Evolutionary conservation across 2,329 filamentous ascomycete species (phyloP).

Genomic region (Colletotrichum zoysiae): DNA sequence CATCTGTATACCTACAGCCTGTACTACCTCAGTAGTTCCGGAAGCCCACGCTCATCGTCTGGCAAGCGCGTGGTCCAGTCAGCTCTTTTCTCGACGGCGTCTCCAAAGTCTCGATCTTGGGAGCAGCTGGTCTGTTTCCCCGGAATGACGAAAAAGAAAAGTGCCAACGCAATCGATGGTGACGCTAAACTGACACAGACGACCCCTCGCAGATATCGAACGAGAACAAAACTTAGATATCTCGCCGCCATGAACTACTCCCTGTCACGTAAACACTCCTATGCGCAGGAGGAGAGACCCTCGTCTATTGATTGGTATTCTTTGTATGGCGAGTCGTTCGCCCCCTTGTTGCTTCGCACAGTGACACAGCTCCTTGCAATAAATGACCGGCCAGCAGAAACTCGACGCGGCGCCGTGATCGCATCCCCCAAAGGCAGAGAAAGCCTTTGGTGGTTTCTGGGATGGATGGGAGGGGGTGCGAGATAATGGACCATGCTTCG

Average conservation of each 20-base stretch:
- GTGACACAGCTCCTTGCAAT: neutral
- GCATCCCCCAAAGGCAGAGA: neutral
- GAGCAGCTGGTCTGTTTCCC: slow-evolving; percentile 37
- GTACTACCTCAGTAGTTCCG: neutral
- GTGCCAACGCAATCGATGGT: slow-evolving; percentile 1
- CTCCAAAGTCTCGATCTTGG: slow-evolving; percentile 3
- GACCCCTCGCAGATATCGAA: slow-evolving; percentile 15
- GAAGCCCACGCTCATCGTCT: slow-evolving; percentile 24
- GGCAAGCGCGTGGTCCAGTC: slow-evolving; percentile 19
- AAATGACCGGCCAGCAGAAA: neutral
- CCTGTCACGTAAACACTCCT: neutral
- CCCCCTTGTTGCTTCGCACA: neutral
- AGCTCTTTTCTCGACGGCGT: slow-evolving; percentile 17
- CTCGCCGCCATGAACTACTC: neutral
- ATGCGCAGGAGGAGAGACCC: neutral
- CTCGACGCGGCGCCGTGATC: slow-evolving; percentile 2
- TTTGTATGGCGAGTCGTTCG: slow-evolving; percentile 3
- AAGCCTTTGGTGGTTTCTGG: neutral
- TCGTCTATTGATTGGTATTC: slow-evolving; percentile 12
- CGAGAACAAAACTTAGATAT: neutral
- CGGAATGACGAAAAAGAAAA: slow-evolving; percentile 38
- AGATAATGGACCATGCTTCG: slow-evolving; percentile 28
- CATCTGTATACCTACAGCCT: neutral
- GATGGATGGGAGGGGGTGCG: slow-evolving; percentile 9
- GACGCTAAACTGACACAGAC: slow-evolving; percentile 2